Evolutionary conservation across 2,329 filamentous ascomycete species (phyloP), one percentile per base, ranked within the genome.

Genomic region (Cytospora paraplurivora): DNA sequence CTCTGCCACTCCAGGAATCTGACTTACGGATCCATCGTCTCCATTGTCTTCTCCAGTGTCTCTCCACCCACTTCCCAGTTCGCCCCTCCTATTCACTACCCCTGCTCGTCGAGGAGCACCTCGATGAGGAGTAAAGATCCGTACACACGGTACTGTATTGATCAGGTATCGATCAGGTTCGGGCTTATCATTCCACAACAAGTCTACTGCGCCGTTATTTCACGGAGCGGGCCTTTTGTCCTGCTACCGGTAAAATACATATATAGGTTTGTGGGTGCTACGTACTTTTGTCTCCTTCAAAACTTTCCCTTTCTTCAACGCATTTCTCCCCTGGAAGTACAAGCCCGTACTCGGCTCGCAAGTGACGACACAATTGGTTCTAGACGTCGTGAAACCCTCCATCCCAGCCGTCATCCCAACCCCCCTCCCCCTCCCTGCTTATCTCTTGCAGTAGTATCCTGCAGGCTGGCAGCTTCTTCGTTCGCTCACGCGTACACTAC

Each of bases 401-500:
- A 17, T 27, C 17, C 12, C 11, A 49, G 41, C 51, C 50, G 35
- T 41, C 58, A 56, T 41, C 21, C 38, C 55, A 21, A 47, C 1
- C 13, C 38, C 44, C 44, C n/a, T 6, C 35, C 44, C 8, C n/a
- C 8, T 27, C 27, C 27, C 27, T 27, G 27, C 19, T 61, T 61
- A 61, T 61, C 59, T 61, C 53, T 19, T 55, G 51, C 58, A 52
- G 54, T 52, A 55, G 58, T 37, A 55, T 50, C 37, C 32, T 56
- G 33, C 52, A 38, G 53, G 37, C 37, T 34, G 41, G 58, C 44
- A 37, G 35, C 62, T 64, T 27, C 35, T 49, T 37, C 37, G 37
- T 12, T 38, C 37, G 52, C 49, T 44, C 51, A 63, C 51, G 41
- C 55, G 34, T 51, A 32, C 17, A 41, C 63, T 52, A 62, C 11